Conservation (phyloP, 139 green algal genomes). For the Chlamydomonas incerta region DNA sequence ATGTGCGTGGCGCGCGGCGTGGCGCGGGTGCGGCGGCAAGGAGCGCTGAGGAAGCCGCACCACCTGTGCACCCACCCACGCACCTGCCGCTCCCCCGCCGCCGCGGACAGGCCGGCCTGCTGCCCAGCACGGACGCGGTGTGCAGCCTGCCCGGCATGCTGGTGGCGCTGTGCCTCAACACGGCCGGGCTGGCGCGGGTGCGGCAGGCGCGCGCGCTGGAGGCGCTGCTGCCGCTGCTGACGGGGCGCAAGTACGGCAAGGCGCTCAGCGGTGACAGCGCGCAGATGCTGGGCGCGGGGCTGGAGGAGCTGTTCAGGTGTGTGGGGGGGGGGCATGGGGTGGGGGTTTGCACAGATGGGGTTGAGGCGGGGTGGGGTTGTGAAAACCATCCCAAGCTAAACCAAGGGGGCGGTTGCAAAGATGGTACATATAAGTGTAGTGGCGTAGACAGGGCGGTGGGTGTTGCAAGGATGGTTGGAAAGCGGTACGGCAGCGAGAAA, state of each 20-base stretch:
- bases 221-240: constrained; percentile 84
- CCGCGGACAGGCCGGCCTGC: constrained; percentile 57
- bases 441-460: no score
- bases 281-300: constrained; percentile 76
- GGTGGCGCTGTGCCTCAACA: constrained; percentile 92
- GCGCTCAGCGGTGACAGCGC: constrained; percentile 76
- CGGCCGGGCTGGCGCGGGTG: constrained; percentile 78
- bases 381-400: no score
- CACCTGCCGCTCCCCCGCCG: neutral
- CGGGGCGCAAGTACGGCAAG: constrained; percentile 42
- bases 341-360: no score
- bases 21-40: no score
- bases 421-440: no score
- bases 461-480: neutral
- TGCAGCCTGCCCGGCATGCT: constrained; percentile 83
- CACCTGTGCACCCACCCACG: neutral
- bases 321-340: neutral
- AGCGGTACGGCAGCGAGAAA: no score
- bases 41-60: neutral
- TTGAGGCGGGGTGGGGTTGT: no score
- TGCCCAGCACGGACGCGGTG: constrained; percentile 84
- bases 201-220: constrained; percentile 66
- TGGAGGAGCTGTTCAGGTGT: constrained; percentile 93
- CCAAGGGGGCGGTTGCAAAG: no score
- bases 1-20: no score